A percentile compares a stretch with the other conserved stretches of the same genome.
phyloP scores from a whole-genome alignment of 202 grass and related monocot species.

The Bolboschoenoplectus hybrid region DNA sequence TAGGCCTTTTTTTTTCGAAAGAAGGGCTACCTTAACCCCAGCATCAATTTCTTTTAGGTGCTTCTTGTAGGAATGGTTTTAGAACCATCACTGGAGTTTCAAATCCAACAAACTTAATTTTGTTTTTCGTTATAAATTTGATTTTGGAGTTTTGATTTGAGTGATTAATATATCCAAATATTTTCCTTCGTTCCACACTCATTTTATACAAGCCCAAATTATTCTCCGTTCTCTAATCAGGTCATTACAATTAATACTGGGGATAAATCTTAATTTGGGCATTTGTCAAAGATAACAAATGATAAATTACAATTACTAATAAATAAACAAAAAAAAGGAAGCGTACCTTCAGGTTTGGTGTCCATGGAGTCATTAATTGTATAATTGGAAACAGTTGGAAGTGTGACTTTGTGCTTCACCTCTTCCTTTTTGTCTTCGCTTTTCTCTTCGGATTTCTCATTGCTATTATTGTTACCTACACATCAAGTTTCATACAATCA shows the following conservation, averaged over 20 bases:
- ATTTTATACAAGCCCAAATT: not conserved
- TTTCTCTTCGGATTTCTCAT: conserved; percentile 28
- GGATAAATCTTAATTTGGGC: not conserved
- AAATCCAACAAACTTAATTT: not conserved
- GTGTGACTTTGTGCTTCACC: conserved; percentile 59
- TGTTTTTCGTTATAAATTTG: not conserved
- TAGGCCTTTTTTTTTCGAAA: no score
- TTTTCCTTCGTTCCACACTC: not conserved
- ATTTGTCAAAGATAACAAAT: not conserved
- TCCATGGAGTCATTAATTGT: conserved; percentile 70
- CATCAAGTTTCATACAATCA: conserved; percentile 32
- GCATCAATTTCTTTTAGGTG: not conserved
- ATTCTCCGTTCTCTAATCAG: not conserved
- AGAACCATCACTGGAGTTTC: not conserved
- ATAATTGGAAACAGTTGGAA: conserved; percentile 94
- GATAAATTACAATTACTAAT: not conserved
- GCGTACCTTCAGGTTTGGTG: conserved; percentile 48
- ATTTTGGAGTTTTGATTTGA: not conserved
- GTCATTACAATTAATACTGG: not conserved
- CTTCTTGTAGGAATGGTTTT: not conserved
- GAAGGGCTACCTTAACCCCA: not conserved
- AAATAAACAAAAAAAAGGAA: conserved; percentile 9
- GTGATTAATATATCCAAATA: not conserved
- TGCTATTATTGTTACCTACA: conserved; percentile 39
- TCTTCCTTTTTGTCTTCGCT: conserved; percentile 44